Evolutionary conservation across 768 basidiomycete species (phyloP), one percentile per base, ranked within the genome.

Genomic region (Podaxis mareebaensis): DNA sequence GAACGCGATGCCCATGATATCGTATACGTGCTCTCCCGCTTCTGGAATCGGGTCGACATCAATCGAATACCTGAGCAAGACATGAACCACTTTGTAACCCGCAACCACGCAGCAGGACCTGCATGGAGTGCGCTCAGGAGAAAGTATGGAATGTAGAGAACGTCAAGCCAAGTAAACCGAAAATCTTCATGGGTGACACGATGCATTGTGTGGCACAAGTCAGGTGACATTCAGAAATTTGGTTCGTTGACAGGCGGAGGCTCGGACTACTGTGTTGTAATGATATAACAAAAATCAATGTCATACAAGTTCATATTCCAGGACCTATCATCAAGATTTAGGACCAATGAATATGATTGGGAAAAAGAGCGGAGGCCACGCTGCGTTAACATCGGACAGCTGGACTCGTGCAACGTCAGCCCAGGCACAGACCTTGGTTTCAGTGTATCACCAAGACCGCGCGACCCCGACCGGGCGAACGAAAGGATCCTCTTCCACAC

Each of bases 61-160:
- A 94, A 94, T 72, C 90, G 92, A 67, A 88, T 94, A 64, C 87
- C 88, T 28, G 92, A 94, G 74, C 85, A 87, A 64, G 92, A 94
- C 71, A 94, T 94, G 92, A 86, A 85, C 63, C 80, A 83, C 33
- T 94, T 94, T 70, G 87, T 90, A 33, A 70, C 79, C 13, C 79
- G 79, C 40, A 81, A 90, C 69, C 73, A 81, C 49, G 77, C 81
- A n/a, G 90, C 84, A 48, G 85, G 81, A 10, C 82, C 89, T 20
- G 87, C 89, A 5, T 94, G 92, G 92, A 76, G 78, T 53, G 87
- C 91, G 51, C 77, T 94, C 64, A 87, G 85, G 75, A 82, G 84
- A 76, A 92, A 88, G 71, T 92, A 92, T 69, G 83, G 89, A 70
- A 81, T 86, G 77, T 81, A 67, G 81, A 20, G 30, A 17, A 24